phyloP scores from a whole-genome alignment of 2,329 filamentous ascomycete genomes.

The Colletotrichum viniferum region DNA sequence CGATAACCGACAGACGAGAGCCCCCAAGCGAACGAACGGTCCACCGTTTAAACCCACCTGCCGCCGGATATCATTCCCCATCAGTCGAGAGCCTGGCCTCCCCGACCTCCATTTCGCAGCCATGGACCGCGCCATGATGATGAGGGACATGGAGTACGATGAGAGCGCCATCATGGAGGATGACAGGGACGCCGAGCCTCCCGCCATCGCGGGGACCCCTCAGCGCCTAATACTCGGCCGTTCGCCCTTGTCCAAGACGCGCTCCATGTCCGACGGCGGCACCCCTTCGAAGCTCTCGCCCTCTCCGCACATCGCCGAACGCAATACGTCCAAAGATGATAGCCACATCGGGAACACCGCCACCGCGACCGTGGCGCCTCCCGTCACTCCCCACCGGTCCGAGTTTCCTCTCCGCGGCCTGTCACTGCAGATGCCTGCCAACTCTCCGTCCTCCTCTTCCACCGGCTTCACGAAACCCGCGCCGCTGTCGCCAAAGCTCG shows the following conservation, averaged over 20 bases:
- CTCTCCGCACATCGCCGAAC: constrained; percentile 61
- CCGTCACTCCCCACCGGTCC: constrained; percentile 76
- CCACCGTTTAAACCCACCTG: constrained; percentile 1
- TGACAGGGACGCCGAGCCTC: constrained; percentile 12
- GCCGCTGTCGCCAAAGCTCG: constrained; percentile 85
- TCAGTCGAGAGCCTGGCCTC: neutral
- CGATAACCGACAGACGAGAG: constrained; percentile 1
- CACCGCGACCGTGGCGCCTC: constrained; percentile 33
- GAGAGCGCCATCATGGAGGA: constrained; percentile 39
- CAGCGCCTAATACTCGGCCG: constrained; percentile 19
- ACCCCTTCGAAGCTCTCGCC: constrained; percentile 62
- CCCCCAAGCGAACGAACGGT: neutral
- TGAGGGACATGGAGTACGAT: constrained; percentile 29
- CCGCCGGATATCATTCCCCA: neutral
- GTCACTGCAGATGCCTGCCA: constrained; percentile 71
- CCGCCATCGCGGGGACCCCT: neutral
- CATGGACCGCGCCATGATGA: constrained; percentile 15
- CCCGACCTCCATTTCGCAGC: neutral
- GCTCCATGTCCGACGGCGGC: constrained; percentile 69
- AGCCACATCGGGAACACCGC: constrained; percentile 51
- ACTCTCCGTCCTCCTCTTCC: constrained; percentile 34
- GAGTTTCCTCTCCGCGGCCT: constrained; percentile 68
- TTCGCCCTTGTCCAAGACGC: constrained; percentile 56
- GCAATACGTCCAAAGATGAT: constrained; percentile 70
- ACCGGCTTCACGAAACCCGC: constrained; percentile 54